Conservation (phyloP, 2,329 filamentous ascomycete species). For the Neofusicoccum kwambonambiense region DNA sequence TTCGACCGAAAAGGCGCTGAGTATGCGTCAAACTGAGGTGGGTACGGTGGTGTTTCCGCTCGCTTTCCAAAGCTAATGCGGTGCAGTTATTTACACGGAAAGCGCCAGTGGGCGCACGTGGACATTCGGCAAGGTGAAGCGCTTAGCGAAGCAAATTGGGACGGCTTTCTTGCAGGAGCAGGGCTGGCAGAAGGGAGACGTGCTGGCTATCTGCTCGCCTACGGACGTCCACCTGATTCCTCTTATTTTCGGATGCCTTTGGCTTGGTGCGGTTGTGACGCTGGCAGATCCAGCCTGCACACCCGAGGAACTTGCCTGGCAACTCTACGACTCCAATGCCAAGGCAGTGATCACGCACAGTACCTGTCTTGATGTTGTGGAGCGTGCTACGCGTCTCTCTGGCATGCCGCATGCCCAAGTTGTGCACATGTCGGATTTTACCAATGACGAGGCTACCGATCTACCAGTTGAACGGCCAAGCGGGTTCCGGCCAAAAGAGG, state of each 20-base stretch:
- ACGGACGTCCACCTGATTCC: slow-evolving; percentile 22
- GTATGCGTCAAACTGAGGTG: too few species aligned
- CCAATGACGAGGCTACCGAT: too few species aligned
- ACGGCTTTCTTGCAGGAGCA: too few species aligned
- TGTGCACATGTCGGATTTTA: not conserved
- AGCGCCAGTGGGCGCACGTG: too few species aligned
- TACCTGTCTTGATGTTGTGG: slow-evolving; percentile 6
- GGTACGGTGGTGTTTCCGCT: too few species aligned
- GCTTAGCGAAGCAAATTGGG: too few species aligned
- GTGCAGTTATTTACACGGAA: too few species aligned
- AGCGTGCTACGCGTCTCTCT: not conserved
- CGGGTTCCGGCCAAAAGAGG: slow-evolving; percentile 21
- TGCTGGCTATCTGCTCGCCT: slow-evolving; percentile 22
- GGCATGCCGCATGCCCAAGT: slow-evolving; percentile 1
- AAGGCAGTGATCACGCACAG: slow-evolving; percentile 20
- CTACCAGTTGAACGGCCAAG: not conserved
- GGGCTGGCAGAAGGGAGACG: slow-evolving; percentile 23
- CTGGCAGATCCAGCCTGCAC: slow-evolving; percentile 29
- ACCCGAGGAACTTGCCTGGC: slow-evolving; percentile 24
- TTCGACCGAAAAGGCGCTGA: too few species aligned
- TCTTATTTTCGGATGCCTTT: slow-evolving; percentile 24
- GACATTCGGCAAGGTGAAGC: too few species aligned
- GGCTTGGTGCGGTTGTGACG: slow-evolving; percentile 28
- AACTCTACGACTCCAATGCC: slow-evolving; percentile 18
- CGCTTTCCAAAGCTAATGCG: too few species aligned